Evolutionary conservation across 352 stramenopile genomes (phyloP).

Genomic region (Phytophthora sansomeana): DNA sequence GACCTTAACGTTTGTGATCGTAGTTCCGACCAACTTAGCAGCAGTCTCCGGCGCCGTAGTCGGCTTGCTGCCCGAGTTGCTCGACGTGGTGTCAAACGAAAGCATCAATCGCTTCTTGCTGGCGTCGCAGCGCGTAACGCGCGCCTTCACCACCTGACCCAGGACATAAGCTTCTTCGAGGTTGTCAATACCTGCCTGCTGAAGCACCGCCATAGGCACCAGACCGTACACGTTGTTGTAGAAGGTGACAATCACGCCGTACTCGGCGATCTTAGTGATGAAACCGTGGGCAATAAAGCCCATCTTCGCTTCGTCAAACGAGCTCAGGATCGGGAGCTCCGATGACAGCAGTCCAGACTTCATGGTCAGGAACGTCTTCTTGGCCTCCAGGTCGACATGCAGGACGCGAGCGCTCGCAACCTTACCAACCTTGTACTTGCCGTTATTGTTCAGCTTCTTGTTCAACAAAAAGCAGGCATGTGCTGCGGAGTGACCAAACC

Average conservation of each 20-base stretch:
- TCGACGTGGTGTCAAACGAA: constrained; percentile 74
- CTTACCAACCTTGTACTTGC: constrained; percentile 86
- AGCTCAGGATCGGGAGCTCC: constrained; percentile 77
- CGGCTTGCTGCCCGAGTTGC: constrained; percentile 19
- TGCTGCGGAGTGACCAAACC: constrained; percentile 80
- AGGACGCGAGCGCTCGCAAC: constrained; percentile 82
- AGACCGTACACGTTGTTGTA: constrained; percentile 96
- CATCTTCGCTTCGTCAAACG: constrained; percentile 75
- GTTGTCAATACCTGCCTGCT: constrained; percentile 83
- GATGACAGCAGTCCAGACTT: constrained; percentile 87
- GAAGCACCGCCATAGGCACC: constrained; percentile 88
- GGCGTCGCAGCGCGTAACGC: constrained; percentile 78
- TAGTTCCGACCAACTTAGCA: constrained; percentile 56
- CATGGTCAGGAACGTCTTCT: constrained; percentile 94
- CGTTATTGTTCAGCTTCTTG: constrained; percentile 64
- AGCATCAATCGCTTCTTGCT: constrained; percentile 88
- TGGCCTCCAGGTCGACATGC: constrained; percentile 86
- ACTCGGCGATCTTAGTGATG: constrained; percentile 94
- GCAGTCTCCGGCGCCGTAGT: constrained; percentile 30
- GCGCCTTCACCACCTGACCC: constrained; percentile 88
- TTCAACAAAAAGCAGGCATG: constrained; percentile 80
- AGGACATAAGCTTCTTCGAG: constrained; percentile 86
- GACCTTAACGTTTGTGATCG: constrained; percentile 72
- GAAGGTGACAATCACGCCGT: constrained; percentile 95
- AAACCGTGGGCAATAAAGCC: constrained; percentile 89